phyloP scores from a whole-genome alignment of 2,329 filamentous ascomycete species.

The Clarireedia paspali region DNA sequence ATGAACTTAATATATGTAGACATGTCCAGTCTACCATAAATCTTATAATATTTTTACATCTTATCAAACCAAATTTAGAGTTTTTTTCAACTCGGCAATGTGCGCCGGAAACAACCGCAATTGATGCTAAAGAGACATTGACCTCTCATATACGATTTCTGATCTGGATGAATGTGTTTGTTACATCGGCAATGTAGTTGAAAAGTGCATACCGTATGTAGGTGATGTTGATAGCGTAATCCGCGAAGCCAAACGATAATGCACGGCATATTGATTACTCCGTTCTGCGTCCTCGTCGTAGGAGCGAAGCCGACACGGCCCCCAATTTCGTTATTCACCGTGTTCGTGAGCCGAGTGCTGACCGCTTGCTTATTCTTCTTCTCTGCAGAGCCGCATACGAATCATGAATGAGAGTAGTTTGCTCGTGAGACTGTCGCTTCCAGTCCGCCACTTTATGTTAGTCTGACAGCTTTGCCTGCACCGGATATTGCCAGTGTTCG shows the following conservation, averaged over 20 bases:
- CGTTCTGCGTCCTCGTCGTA: neutral
- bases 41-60: no score
- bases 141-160: no score
- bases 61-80: no score
- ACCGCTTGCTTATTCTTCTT: no score
- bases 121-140: neutral
- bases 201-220: neutral
- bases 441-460: constrained; percentile 1
- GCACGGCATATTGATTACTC: neutral
- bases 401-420: neutral
- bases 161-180: no score
- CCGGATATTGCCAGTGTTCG: neutral
- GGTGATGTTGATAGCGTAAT: neutral
- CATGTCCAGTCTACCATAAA: neutral
- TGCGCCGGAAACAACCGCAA: neutral
- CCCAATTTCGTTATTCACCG: neutral
- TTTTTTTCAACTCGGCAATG: no score
- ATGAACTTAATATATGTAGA: neutral
- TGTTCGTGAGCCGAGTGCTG: neutral
- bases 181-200: neutral
- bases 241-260: neutral
- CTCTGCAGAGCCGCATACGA: neutral
- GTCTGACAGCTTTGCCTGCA: neutral
- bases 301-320: neutral
- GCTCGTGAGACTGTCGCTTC: neutral